Evolutionary conservation across 169 alveolate genomes (phyloP).

Genomic region (Eimeria tenella): DNA sequence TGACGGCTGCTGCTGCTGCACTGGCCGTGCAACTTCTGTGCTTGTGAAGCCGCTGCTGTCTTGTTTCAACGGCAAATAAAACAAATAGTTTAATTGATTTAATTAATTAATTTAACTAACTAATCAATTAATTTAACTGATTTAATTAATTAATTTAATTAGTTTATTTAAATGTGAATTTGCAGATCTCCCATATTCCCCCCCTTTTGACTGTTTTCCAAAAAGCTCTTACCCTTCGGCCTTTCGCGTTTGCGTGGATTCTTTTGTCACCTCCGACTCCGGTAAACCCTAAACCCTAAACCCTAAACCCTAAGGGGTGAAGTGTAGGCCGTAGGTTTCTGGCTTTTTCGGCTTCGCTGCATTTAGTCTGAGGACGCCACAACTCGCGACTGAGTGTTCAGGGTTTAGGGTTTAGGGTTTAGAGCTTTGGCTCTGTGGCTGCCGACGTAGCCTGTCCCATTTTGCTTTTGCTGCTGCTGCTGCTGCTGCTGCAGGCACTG

Average conservation of each 20-base stretch:
- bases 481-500: slow-evolving; percentile 92
- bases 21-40: not conserved
- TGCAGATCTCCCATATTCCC: slow-evolving; percentile 92
- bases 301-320: not conserved
- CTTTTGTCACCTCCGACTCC: slow-evolving; percentile 55
- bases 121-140: no score
- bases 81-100: no score
- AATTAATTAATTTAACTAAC: no score
- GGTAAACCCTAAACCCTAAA: not conserved
- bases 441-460: not conserved
- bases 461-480: not conserved
- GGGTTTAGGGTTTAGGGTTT: not conserved
- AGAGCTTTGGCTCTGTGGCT: not conserved
- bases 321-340: not conserved
- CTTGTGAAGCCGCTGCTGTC: not conserved
- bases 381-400: no score
- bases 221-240: slow-evolving; percentile 33
- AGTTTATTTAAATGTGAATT: no score
- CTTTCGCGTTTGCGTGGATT: slow-evolving; percentile 62
- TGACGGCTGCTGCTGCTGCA: not conserved
- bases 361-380: no score
- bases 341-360: not conserved
- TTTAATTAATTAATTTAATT: no score
- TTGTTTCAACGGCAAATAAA: not conserved
- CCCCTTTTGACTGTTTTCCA: slow-evolving; percentile 93